Base-by-base conservation (phyloP, 31 red algal genomes). In the Odonthalia washingtoniensis region DNA sequence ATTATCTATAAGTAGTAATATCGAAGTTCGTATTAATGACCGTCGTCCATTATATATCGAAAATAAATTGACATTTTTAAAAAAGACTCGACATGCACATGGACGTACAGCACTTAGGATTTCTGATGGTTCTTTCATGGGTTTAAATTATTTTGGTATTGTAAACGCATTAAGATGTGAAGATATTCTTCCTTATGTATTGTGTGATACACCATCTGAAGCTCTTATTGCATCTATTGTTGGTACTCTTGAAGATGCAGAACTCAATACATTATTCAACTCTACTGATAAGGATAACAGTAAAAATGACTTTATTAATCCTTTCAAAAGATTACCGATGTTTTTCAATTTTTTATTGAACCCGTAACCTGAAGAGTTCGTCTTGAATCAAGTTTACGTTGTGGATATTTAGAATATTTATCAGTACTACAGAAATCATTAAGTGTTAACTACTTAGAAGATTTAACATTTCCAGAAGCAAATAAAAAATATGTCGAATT, bases 391-490 rank as follows among this genome's bases (percentile, higher is more conserved):
- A 45, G 95, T 32, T 24, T 92, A 60, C 69, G 86, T 40, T 77
- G 57, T 1, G 93, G 96, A 40, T 86, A 61, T n/a, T 44, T 98
- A 24, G 89, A 89, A 74, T 93, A 98, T 70, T 80, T 98, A 17
- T 85, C 85, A 31, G 82, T 87, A 49, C 72, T 98, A 52, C 87
- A 91, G 67, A 75, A 84, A 46, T 95, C 80, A 46, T 68, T 98
- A 72, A 85, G 94, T 0, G 83, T 90, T 42, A 95, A 93, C 38
- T 91, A 93, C 57, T n/a, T n/a, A n/a, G 96, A 93, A 28, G 96
- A 98, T 73, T 46, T 93, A 17, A 98, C 96, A 3, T 98, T 98
- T 81, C 89, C 81, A n/a, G 96, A 98, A 74, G 96, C 96, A 70
- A 95, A 95, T 84, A 80, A 75, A 92, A 94, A 53, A 95, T 93